A percentile compares a stretch with the other conserved stretches of the same genome.
Evolutionary conservation across 371 early-diverging fungal genomes (phyloP).

Genomic region (Rhizopus stolonifer): DNA sequence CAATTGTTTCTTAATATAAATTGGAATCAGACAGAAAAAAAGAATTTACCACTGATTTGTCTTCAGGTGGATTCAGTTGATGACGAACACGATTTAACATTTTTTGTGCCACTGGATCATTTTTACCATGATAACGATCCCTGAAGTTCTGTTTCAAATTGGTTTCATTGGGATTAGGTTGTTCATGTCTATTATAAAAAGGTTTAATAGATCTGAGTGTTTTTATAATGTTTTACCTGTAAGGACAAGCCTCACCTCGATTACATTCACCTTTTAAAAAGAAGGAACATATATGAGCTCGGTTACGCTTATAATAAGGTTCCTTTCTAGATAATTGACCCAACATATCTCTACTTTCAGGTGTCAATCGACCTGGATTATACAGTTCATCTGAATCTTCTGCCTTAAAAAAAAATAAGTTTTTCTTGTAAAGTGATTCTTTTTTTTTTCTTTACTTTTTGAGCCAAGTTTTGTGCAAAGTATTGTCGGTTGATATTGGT

Average conservation of each 20-base stretch:
- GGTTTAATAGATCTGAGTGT: background rate
- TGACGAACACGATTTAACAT: constrained; percentile 65
- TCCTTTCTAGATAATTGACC: constrained; percentile 80
- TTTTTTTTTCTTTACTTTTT: constrained; percentile 47
- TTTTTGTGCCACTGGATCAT: constrained; percentile 92
- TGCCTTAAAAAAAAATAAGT: constrained; percentile 23
- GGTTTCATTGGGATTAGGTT: constrained; percentile 81
- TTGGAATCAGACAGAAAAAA: too few relatives aligned
- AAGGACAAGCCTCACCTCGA: constrained; percentile 91
- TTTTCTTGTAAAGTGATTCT: background rate
- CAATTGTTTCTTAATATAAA: too few relatives aligned
- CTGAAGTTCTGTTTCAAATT: constrained; percentile 83
- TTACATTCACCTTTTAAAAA: constrained; percentile 92
- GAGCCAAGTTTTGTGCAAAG: constrained; percentile 84
- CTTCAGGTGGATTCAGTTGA: constrained; percentile 61
- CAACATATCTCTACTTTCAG: constrained; percentile 80
- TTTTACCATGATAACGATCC: constrained; percentile 89
- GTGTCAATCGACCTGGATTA: constrained; percentile 74
- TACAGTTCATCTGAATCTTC: constrained; percentile 60
- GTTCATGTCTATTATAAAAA: constrained; percentile 70
- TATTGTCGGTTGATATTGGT: constrained; percentile 89
- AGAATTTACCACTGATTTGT: constrained; percentile 63
- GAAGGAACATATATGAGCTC: constrained; percentile 93
- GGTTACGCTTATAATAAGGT: constrained; percentile 91
- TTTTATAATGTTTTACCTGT: constrained; percentile 40